Conservation (phyloP, 176 grass and related monocot genomes). For the Dactylis glomerata region DNA sequence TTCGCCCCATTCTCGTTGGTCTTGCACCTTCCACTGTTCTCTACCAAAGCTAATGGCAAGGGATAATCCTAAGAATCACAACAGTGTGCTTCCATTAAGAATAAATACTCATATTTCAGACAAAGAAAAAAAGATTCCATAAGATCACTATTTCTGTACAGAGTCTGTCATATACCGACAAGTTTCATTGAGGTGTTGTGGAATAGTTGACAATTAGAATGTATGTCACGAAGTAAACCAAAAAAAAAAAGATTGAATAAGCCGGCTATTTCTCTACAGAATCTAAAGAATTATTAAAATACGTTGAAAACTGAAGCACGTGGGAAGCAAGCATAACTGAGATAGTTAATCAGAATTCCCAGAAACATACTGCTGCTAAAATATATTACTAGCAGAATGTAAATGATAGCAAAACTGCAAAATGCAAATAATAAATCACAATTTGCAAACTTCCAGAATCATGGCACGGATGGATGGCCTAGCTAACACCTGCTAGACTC, state of each 20-base stretch:
- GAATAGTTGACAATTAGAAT: not conserved
- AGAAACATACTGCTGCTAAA: not conserved
- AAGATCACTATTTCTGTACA: not conserved
- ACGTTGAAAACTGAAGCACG: not conserved
- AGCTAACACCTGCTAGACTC: not conserved
- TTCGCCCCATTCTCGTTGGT: conserved; percentile 81
- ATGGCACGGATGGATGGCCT: not conserved
- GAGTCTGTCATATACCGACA: not conserved
- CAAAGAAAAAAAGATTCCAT: not conserved
- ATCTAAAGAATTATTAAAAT: not conserved
- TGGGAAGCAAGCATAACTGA: not conserved
- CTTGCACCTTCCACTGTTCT: conserved; percentile 97
- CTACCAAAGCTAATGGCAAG: conserved; percentile 72
- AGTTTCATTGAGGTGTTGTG: not conserved
- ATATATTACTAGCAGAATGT: not conserved
- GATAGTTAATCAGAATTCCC: not conserved
- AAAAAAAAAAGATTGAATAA: not conserved
- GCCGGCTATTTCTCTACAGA: not conserved
- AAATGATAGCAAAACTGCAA: not conserved
- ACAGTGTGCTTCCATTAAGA: conserved; percentile 4
- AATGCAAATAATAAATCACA: not conserved
- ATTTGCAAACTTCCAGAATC: conserved; percentile 18
- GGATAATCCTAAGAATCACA: conserved; percentile 55
- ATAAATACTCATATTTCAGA: not conserved
- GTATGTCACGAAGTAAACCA: not conserved